Evolutionary conservation across 768 basidiomycete genomes (phyloP).

Genomic region (Termitomyces sp.): DNA sequence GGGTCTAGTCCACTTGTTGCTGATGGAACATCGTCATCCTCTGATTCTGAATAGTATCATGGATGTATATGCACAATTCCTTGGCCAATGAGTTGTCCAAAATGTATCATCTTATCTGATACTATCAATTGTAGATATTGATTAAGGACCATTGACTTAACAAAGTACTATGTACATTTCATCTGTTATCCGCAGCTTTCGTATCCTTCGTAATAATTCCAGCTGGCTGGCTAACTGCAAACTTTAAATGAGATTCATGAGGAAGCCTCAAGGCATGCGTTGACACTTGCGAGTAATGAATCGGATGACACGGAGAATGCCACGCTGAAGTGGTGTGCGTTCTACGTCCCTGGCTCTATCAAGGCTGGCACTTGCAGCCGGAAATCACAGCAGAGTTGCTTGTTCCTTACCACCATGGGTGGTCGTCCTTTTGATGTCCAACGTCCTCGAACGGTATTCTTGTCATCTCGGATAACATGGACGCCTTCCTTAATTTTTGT

Average conservation of each 20-base stretch:
- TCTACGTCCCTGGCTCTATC: not conserved
- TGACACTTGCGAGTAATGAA: not conserved
- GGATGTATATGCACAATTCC: too few relatives aligned
- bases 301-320: not conserved
- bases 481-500: slow-evolving; percentile 9
- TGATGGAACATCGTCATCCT: slow-evolving; percentile 12
- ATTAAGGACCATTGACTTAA: too few relatives aligned
- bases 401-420: slow-evolving; percentile 17
- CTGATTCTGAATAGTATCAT: slow-evolving; percentile 9
- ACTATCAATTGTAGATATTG: too few relatives aligned
- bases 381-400: not conserved
- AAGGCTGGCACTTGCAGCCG: not conserved
- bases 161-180: too few relatives aligned
- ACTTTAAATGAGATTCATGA: not conserved
- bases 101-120: not conserved
- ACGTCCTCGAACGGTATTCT: not conserved
- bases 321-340: not conserved
- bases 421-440: slow-evolving; percentile 9
- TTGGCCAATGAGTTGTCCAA: too few relatives aligned
- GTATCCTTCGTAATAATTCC: not conserved
- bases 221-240: not conserved
- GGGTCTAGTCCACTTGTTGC: slow-evolving; percentile 20
- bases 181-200: not conserved
- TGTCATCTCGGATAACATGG: not conserved
- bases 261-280: not conserved